phyloP scores from a whole-genome alignment of 116 monocot species.

The Phalaenopsis hybrid region DNA sequence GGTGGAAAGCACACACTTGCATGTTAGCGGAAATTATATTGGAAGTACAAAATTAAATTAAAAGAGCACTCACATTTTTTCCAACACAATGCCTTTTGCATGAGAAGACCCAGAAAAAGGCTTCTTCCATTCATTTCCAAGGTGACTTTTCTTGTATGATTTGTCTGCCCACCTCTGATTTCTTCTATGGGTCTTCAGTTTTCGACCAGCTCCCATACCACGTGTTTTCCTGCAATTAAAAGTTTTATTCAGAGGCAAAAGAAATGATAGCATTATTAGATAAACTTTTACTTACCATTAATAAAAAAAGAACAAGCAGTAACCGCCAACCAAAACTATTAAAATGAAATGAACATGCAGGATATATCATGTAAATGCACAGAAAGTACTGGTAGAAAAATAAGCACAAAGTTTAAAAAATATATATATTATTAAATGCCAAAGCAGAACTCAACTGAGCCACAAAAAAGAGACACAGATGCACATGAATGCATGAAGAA shows the following conservation, averaged over 20 bases:
- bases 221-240: conserved; percentile 32
- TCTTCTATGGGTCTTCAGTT: conserved; percentile 51
- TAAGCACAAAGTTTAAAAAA: too few species aligned
- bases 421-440: too few species aligned
- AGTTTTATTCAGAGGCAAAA: background rate
- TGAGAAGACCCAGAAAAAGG: conserved; percentile 60
- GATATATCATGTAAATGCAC: too few species aligned
- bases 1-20: background rate
- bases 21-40: background rate
- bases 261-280: background rate
- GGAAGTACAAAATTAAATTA: background rate
- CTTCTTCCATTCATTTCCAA: conserved; percentile 60
- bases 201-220: conserved; percentile 59
- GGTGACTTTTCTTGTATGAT: conserved; percentile 53
- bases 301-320: background rate
- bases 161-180: conserved; percentile 52
- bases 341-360: background rate
- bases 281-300: background rate
- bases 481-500: background rate
- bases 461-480: too few species aligned
- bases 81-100: conserved; percentile 54
- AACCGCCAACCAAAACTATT: background rate
- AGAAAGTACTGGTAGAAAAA: too few species aligned
- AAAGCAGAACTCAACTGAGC: too few species aligned
- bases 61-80: conserved; percentile 32